Base-by-base conservation (phyloP, 1,284 basidiomycete genomes). In the Ganoderma sinense region DNA sequence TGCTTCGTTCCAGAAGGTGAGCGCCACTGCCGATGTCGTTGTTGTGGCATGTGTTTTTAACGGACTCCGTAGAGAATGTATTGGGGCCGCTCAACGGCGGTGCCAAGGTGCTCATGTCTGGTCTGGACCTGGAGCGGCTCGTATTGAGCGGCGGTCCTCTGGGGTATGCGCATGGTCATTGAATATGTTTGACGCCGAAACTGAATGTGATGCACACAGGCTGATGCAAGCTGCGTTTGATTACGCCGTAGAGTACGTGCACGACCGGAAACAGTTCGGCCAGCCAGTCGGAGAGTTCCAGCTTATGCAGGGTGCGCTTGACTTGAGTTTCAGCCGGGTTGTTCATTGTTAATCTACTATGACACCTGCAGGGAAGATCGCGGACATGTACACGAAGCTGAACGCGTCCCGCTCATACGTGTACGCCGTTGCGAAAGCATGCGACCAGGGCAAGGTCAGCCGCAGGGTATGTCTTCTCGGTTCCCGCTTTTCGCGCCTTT, bases 191-290 rank as follows among this genome's bases (percentile, higher is more conserved):
- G 65, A 59, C 56, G 56, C 56, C 33, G 29, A 33, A 33, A 33
- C 10, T 39, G 56, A 59, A 39, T 39, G 55, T 10, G 18, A 23
- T 23, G 23, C 31, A 70, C 40, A 31, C 70, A 95, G 94, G n/a
- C 85, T 98, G 71, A 97, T 97, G 95, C 97, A 98, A 82, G 92
- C 95, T 4, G 95, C 97, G 2, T 97, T 98, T 78, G 95, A 98
- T 81, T 88, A 93, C 74, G 91, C 95, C 2, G 85, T 97, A 2
- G 91, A 94, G 76, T 98, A 98, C 79, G 89, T 96, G 10, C 97
- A 98, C 79, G 91, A 97, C 70, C 88, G 97, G 73, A 91, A 96
- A 80, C 97, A 98, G 79, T 98, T 98, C 76, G 94, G 92, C 53
- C 88, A 91, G 75, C 89, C 91, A 4, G 87, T 98, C 62, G 97